A percentile compares a stretch with the other conserved stretches of the same genome.
These are phyloP conservation scores for Alternaria sp. DNA, from an alignment of 2,329 filamentous ascomycete species.

Conservation along the genomic window DNA sequence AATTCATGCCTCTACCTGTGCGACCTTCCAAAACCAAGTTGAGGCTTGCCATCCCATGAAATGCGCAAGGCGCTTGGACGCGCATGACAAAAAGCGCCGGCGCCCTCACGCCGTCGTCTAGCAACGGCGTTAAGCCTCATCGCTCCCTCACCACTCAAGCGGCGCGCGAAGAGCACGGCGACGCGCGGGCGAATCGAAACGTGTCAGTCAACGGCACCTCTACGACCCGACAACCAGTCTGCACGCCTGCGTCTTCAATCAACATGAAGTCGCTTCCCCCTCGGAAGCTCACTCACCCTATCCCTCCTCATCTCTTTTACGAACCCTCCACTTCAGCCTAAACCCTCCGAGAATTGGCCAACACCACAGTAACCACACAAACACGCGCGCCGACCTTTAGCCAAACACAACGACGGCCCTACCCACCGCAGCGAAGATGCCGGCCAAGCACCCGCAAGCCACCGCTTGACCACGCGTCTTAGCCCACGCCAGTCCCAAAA, in stretches of 20 bases:
- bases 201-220: background rate
- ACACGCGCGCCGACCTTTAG: background rate
- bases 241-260: background rate
- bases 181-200: slow-evolving; percentile 20
- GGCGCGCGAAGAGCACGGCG: slow-evolving; percentile 13
- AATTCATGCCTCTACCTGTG: background rate
- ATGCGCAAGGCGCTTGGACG: background rate
- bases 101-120: slow-evolving; percentile 9
- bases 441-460: slow-evolving; percentile 11
- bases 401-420: background rate
- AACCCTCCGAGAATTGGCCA: background rate
- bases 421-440: background rate
- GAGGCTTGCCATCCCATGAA: background rate
- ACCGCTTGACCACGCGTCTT: slow-evolving; percentile 3
- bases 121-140: slow-evolving; percentile 12
- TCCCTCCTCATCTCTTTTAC: background rate
- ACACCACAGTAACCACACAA: background rate
- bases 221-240: background rate
- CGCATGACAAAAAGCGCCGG: slow-evolving; percentile 9
- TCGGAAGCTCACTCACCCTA: background rate
- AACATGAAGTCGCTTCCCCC: background rate
- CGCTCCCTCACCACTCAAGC: slow-evolving; percentile 13
- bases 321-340: background rate
- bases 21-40: background rate
- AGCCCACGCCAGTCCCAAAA: background rate